These are phyloP conservation scores for Oryza meridionalis DNA, from an alignment of 176 grass and related monocot genomes.

Conservation along the genomic window DNA sequence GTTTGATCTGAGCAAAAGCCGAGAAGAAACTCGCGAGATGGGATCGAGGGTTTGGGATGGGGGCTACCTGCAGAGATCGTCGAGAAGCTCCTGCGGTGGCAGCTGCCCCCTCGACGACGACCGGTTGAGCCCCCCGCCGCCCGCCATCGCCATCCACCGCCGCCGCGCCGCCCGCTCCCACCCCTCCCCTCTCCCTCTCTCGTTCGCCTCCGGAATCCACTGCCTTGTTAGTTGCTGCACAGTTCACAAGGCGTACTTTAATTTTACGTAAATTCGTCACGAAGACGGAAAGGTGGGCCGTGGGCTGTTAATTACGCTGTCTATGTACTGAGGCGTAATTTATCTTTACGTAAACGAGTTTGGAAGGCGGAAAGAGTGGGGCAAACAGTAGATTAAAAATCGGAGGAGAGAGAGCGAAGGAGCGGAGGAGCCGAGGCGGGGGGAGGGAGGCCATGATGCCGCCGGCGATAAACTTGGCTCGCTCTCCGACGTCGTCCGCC, in stretches of 20 bases:
- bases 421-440: slow-evolving; percentile 29
- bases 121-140: slow-evolving; percentile 54
- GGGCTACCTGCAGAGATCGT: slow-evolving; percentile 95
- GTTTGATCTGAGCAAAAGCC: slow-evolving; percentile 33
- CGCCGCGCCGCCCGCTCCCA: background rate
- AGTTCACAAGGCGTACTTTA: background rate
- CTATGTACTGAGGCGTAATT: background rate
- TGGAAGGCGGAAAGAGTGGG: background rate
- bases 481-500: slow-evolving; percentile 28
- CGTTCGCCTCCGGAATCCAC: background rate
- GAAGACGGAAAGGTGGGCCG: background rate
- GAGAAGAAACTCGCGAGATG: slow-evolving; percentile 14
- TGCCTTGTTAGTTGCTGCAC: background rate
- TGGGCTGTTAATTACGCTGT: background rate
- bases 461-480: slow-evolving; percentile 39
- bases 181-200: background rate
- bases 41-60: background rate
- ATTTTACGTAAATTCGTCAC: fast-evolving
- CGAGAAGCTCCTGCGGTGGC: slow-evolving; percentile 87
- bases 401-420: slow-evolving; percentile 16
- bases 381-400: slow-evolving; percentile 35
- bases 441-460: slow-evolving; percentile 34
- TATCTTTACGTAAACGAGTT: fast-evolving
- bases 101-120: slow-evolving; percentile 52
- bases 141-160: slow-evolving; percentile 56